Percentiles rank a stretch among this genome's conserved stretches.
These are phyloP conservation scores for Viola odorata DNA, from an alignment of 345 rosid genomes.

Conservation along the genomic window DNA sequence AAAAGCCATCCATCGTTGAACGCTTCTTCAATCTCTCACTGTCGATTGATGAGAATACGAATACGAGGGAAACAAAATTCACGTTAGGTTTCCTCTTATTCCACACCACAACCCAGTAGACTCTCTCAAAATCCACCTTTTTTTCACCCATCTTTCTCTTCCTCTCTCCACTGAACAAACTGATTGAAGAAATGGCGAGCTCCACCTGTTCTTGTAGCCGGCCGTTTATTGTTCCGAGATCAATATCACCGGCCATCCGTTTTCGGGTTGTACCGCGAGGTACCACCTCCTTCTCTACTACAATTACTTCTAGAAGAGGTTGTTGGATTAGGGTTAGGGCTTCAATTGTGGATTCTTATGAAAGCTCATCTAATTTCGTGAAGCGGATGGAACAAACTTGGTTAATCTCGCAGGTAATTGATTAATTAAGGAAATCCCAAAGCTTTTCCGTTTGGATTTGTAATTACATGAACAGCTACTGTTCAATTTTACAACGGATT, in stretches of 20 bases:
- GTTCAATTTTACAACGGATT: neutral
- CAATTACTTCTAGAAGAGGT: neutral
- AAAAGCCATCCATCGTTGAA: neutral
- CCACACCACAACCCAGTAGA: neutral
- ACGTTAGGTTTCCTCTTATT: conserved; percentile 8
- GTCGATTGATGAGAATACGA: neutral
- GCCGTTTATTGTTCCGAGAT: conserved; percentile 14
- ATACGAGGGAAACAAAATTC: neutral
- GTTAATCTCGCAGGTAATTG: conserved; percentile 72
- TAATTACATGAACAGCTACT: too few species aligned
- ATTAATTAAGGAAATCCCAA: too few species aligned
- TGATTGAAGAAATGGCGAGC: conserved; percentile 21
- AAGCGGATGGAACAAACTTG: conserved; percentile 89
- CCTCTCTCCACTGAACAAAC: neutral
- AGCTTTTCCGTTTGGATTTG: too few species aligned
- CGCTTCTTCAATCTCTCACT: neutral
- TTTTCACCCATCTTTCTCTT: neutral
- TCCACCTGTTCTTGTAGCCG: conserved; percentile 24
- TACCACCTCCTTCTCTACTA: neutral
- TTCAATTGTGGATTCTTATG: conserved; percentile 64
- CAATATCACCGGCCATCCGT: conserved; percentile 9
- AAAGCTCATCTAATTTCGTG: conserved; percentile 62
- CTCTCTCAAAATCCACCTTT: neutral
- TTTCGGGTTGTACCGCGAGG: conserved; percentile 18
- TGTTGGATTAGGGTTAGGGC: conserved; percentile 37